Evolutionary conservation across 2,329 filamentous ascomycete species (phyloP).

Genomic region (Ceratocystis eucalypticola): DNA sequence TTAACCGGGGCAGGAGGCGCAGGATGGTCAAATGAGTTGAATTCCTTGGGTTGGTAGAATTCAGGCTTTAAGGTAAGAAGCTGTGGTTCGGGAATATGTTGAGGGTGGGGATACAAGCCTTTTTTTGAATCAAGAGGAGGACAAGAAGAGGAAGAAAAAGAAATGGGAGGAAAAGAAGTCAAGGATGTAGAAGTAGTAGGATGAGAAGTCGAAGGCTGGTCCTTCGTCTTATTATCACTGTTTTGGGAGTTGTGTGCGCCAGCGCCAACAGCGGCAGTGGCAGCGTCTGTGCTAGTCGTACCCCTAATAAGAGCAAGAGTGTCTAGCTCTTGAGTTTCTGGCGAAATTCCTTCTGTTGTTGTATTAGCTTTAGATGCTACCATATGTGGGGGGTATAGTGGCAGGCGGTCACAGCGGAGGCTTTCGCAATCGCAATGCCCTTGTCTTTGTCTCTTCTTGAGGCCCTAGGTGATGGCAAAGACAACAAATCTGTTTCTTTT

Average conservation of each 20-base stretch:
- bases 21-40: constrained; percentile 18
- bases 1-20: constrained; percentile 5
- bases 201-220: constrained; percentile 7
- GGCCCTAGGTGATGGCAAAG: constrained; percentile 8
- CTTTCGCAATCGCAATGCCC: constrained; percentile 3
- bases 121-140: constrained; percentile 14
- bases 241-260: constrained; percentile 2
- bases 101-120: constrained; percentile 14
- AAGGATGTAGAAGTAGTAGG: constrained; percentile 14
- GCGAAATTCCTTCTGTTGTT: constrained; percentile 8
- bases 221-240: constrained; percentile 15
- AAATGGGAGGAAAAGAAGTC: constrained; percentile 22
- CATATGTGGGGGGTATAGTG: neutral
- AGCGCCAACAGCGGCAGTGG: neutral
- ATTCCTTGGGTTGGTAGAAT: constrained; percentile 17
- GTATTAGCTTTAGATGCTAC: neutral
- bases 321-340: neutral
- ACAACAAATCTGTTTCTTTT: constrained; percentile 8
- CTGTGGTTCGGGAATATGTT: constrained; percentile 13
- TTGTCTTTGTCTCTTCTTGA: constrained; percentile 1
- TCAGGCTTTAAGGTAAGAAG: constrained; percentile 14
- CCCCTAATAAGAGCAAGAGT: constrained; percentile 2
- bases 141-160: constrained; percentile 15
- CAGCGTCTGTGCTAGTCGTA: constrained; percentile 12
- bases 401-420: constrained; percentile 7